Conservation (phyloP, 2,329 filamentous ascomycete genomes). For the Sporothrix humicola region DNA sequence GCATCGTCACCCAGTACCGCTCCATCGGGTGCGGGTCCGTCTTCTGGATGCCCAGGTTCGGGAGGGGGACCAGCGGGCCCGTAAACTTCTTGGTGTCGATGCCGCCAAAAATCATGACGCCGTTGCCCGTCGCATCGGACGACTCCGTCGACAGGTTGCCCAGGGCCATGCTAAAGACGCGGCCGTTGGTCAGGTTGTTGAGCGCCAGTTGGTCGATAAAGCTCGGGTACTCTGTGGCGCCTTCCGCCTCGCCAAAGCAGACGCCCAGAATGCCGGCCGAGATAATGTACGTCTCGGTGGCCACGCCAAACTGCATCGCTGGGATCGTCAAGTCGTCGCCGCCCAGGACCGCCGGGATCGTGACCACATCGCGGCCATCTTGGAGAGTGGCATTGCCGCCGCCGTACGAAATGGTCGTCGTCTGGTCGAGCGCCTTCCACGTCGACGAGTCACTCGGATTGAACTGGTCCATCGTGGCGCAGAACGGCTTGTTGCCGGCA, state of each 20-base stretch:
- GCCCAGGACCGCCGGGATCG: neutral
- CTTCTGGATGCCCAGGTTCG: neutral
- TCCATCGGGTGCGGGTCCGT: neutral
- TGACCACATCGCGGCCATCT: neutral
- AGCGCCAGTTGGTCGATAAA: slow-evolving; percentile 8
- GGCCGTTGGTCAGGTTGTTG: slow-evolving; percentile 1
- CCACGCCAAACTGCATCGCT: neutral
- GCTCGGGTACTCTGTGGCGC: neutral
- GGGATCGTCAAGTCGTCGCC: neutral
- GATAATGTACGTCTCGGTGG: neutral
- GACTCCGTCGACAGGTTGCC: neutral
- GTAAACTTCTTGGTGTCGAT: slow-evolving; percentile 18
- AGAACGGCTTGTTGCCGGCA: neutral
- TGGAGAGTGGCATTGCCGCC: neutral
- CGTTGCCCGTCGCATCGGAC: neutral
- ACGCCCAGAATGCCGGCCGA: neutral
- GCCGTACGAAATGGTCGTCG: neutral
- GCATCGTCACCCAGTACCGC: slow-evolving; percentile 8
- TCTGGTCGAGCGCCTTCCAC: neutral
- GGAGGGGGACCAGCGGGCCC: neutral
- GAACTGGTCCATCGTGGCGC: neutral
- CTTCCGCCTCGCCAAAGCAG: neutral
- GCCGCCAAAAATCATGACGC: slow-evolving; percentile 3
- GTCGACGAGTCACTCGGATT: neutral
- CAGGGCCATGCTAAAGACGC: slow-evolving; percentile 9